Evolutionary conservation across 225 moss, liverwort and hornwort species (phyloP), one percentile per base, ranked within the genome.

Genomic region (Asterella californica): DNA sequence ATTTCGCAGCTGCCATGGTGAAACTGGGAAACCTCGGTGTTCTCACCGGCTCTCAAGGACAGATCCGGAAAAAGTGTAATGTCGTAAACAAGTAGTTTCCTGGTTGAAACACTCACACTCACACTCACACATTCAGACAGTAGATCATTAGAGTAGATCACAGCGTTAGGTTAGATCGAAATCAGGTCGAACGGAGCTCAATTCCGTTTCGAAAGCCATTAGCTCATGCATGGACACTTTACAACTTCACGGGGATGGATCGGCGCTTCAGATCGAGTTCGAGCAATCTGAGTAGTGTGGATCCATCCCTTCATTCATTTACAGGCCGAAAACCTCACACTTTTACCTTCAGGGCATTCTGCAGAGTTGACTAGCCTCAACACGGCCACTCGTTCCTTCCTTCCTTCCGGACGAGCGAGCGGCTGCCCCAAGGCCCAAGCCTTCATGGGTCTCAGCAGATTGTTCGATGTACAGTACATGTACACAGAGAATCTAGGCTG

Each of bases 41-140:
- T 1, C 73, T 80, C 72, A 80, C 74, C 12, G 48, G 37, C 55
- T 59, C 32, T 45, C 29, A 52, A 19, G 86, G 86, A 36, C 75
- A 86, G 55, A 79, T 86, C 72, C 72, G 86, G 46, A 33, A 15
- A 17, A 76, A 67, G 45, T 86, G 86, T 64, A 61, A 76, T 42
- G 15, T 11, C 70, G 24, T 79, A 25, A 86, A 86, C 81, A 34
- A 36, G 36, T 75, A 75, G n/a, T 34, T 33, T 42, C 42, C 42
- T 42, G 42, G 15, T 32, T 9, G 29, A 15, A 75, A 42, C 42
- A 42, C 42, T 42, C 42, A 7, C 3, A 42, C n/a, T n/a, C 42
- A 42, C 42, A 42, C 4, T 42, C n/a, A n/a, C n/a, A n/a, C n/a
- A n/a, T n/a, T n/a, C n/a, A n/a, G n/a, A n/a, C n/a, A 42, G 42